Evolutionary conservation across 768 basidiomycete species (phyloP), one percentile per base, ranked within the genome.

Genomic region (Boletus subparvulus): DNA sequence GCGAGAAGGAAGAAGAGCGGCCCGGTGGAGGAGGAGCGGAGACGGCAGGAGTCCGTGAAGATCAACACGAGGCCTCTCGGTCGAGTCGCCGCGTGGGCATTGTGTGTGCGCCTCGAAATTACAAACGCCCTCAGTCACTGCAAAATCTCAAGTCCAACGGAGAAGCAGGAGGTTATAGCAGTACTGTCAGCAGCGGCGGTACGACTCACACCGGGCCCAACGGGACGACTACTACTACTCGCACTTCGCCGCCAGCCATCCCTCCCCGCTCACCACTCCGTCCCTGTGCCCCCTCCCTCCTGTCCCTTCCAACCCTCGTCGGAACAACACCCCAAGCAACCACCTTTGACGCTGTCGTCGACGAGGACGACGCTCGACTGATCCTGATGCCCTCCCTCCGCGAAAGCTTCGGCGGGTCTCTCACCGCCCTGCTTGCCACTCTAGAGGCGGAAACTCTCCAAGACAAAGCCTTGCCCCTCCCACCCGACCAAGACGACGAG

Each of bases 51-150:
- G 19, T 52, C 63, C 61, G 57, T 55, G 55, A 58, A 54, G 59
- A 64, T 58, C 65, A 68, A 62, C 68, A 63, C 49, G 63, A 58
- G 66, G 61, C 78, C 21, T 21, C 21, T 77, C 78, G 74, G 70
- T 74, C 75, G 54, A 54, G 45, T 54, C 66, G 66, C 76, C 79
- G 77, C 79, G 75, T 80, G 79, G 71, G 72, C 54, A 66, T 71
- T 53, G 68, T 73, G 58, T 66, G 65, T 65, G 69, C 71, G 51
- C 73, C 72, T 56, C 63, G 64, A 61, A 63, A 70, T 61, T 74
- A 68, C 73, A 70, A 69, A 70, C 69, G 67, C 56, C 69, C 69
- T 46, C 69, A 59, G 56, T 67, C 69, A 12, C 65, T 69, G 24
- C 61, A 65, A 56, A 54, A 69, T 65, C 62, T 69, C 68, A 65